Percentiles rank a stretch among this genome's conserved stretches.
These are phyloP conservation scores for Harrya chromipes DNA, from an alignment of 768 basidiomycete species.

Conservation along the genomic window DNA sequence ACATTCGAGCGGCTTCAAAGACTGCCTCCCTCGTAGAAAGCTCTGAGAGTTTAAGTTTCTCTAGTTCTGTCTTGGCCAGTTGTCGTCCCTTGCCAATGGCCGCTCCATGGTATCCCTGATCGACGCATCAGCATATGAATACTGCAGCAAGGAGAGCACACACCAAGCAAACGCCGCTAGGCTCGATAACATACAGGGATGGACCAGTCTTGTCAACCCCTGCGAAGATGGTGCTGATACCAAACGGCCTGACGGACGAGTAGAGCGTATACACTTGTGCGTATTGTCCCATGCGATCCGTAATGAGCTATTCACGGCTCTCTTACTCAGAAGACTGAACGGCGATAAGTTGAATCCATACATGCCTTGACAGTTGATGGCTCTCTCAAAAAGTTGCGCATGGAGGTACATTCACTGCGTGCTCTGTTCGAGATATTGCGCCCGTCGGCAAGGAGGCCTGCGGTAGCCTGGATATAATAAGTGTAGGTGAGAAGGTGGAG, in stretches of 20 bases:
- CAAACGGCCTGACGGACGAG: slow-evolving; percentile 96
- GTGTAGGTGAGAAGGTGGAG: background rate
- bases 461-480: slow-evolving; percentile 63
- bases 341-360: background rate
- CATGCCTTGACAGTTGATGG: slow-evolving; percentile 78
- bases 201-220: slow-evolving; percentile 89
- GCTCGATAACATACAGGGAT: slow-evolving; percentile 85
- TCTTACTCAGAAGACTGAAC: background rate
- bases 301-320: slow-evolving; percentile 40
- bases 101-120: slow-evolving; percentile 89
- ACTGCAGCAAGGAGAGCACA: slow-evolving; percentile 25
- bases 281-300: slow-evolving; percentile 83
- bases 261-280: slow-evolving; percentile 96
- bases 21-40: slow-evolving; percentile 84
- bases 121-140: background rate
- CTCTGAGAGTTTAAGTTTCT: slow-evolving; percentile 87
- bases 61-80: slow-evolving; percentile 95
- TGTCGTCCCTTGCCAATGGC: slow-evolving; percentile 99
- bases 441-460: slow-evolving; percentile 92
- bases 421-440: slow-evolving; percentile 83
- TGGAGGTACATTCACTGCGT: slow-evolving; percentile 75
- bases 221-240: slow-evolving; percentile 89
- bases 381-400: slow-evolving; percentile 68
- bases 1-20: slow-evolving; percentile 94
- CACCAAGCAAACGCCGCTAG: slow-evolving; percentile 89